Evolutionary conservation across 2,329 filamentous ascomycete species (phyloP).

Genomic region (Achaetomium macrosporum): DNA sequence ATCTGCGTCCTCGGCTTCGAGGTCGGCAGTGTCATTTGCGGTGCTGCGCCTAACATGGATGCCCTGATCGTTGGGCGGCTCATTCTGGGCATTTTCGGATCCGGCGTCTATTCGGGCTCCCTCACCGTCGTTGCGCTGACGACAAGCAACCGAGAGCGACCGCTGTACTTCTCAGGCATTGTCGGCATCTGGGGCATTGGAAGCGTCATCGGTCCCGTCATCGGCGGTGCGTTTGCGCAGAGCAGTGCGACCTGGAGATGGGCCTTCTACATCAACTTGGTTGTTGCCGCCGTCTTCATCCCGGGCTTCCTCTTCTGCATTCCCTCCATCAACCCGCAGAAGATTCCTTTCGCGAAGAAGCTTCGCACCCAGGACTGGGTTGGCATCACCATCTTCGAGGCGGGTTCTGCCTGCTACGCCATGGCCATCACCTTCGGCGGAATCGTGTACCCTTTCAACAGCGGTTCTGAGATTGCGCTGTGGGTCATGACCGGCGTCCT

Average conservation of each 20-base stretch:
- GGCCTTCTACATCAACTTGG: slow-evolving; percentile 4
- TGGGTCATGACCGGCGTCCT: background rate
- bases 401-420: background rate
- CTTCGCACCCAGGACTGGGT: background rate
- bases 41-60: slow-evolving; percentile 1
- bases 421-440: slow-evolving; percentile 2
- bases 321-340: background rate
- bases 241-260: slow-evolving; percentile 2
- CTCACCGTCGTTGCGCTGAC: background rate
- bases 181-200: background rate
- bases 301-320: background rate
- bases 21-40: background rate
- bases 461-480: background rate
- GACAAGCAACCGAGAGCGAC: background rate
- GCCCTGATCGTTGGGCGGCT: slow-evolving; percentile 1
- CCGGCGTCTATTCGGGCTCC: background rate
- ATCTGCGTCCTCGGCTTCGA: background rate
- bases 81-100: background rate
- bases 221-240: background rate
- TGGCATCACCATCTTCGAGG: background rate
- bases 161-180: background rate
- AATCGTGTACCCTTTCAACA: background rate
- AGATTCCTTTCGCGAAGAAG: background rate
- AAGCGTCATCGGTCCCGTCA: background rate
- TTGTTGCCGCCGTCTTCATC: background rate